phyloP scores from a whole-genome alignment of 768 basidiomycete genomes.

The Boletellus ananiceps region DNA sequence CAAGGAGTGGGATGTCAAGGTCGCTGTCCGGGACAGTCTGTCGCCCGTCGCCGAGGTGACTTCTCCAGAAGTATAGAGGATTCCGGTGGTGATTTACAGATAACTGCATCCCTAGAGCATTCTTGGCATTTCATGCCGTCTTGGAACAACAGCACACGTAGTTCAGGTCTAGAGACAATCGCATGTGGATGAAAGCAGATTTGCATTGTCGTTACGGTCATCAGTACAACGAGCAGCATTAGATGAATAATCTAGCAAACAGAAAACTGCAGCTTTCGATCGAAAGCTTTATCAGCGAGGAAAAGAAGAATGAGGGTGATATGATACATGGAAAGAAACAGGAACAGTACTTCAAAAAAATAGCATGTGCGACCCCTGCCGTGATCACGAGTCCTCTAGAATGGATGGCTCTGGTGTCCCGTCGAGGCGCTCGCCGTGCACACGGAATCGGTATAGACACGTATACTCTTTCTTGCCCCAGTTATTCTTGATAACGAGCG shows the following conservation, averaged over 20 bases:
- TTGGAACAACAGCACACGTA: neutral
- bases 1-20: slow-evolving; percentile 78
- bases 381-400: slow-evolving; percentile 18
- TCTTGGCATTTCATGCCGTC: neutral
- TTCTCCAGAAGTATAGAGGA: neutral
- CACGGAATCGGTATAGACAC: slow-evolving; percentile 83
- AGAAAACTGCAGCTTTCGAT: neutral
- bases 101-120: neutral
- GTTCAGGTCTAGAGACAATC: neutral
- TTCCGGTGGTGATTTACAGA: slow-evolving; percentile 7
- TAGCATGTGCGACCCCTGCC: slow-evolving; percentile 10
- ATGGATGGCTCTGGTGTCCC: slow-evolving; percentile 37
- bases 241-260: slow-evolving; percentile 9
- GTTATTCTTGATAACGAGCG: slow-evolving; percentile 75
- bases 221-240: slow-evolving; percentile 20
- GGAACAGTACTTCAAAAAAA: neutral
- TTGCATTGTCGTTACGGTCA: slow-evolving; percentile 22
- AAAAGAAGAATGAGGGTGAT: neutral
- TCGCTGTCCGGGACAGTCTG: slow-evolving; percentile 18
- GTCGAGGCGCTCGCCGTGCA: slow-evolving; percentile 60
- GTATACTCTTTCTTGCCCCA: slow-evolving; percentile 84
- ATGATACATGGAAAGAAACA: slow-evolving; percentile 1
- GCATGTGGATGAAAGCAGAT: neutral
- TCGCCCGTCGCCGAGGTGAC: neutral
- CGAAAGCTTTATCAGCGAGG: slow-evolving; percentile 1